Percentiles rank a stretch among this genome's conserved stretches.
Conservation (phyloP, 2,329 filamentous ascomycete species). For the Venturia carpophila region DNA sequence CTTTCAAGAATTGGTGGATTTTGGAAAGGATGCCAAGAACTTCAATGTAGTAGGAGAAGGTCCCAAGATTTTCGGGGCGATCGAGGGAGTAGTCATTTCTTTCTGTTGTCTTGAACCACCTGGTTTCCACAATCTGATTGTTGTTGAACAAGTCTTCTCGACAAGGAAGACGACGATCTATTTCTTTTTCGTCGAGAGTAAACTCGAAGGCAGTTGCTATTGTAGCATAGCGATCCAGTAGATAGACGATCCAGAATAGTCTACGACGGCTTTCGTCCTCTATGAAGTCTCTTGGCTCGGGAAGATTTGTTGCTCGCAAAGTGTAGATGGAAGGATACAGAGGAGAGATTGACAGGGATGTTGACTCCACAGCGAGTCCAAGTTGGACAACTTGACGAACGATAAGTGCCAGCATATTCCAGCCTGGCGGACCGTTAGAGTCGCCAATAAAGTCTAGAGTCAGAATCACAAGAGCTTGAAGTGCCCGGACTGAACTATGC, state of each 20-base stretch:
- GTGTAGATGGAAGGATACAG: constrained; percentile 83
- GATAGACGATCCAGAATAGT: constrained; percentile 90
- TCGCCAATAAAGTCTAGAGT: constrained; percentile 77
- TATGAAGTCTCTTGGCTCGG: constrained; percentile 75
- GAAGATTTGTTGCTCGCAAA: constrained; percentile 72
- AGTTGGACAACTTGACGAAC: constrained; percentile 83
- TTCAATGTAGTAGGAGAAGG: constrained; percentile 86
- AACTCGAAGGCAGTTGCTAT: constrained; percentile 90
- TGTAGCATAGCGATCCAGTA: constrained; percentile 83
- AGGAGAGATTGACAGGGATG: constrained; percentile 69
- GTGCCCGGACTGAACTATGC: constrained; percentile 77
- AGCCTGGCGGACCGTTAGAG: constrained; percentile 83
- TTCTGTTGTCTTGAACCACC: constrained; percentile 58
- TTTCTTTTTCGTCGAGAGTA: constrained; percentile 79
- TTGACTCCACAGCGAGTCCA: constrained; percentile 74
- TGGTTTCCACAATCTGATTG: constrained; percentile 75
- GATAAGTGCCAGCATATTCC: constrained; percentile 85
- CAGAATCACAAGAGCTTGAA: constrained; percentile 81
- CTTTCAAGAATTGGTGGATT: constrained; percentile 82
- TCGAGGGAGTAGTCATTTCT: constrained; percentile 56
- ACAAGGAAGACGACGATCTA: constrained; percentile 79
- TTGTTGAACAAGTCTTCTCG: constrained; percentile 78
- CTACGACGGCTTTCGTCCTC: constrained; percentile 80
- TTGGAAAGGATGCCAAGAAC: constrained; percentile 79
- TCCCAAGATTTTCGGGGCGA: constrained; percentile 72